Base-by-base conservation (phyloP, 768 basidiomycete species). In the Pleurotus pulmonarius region DNA sequence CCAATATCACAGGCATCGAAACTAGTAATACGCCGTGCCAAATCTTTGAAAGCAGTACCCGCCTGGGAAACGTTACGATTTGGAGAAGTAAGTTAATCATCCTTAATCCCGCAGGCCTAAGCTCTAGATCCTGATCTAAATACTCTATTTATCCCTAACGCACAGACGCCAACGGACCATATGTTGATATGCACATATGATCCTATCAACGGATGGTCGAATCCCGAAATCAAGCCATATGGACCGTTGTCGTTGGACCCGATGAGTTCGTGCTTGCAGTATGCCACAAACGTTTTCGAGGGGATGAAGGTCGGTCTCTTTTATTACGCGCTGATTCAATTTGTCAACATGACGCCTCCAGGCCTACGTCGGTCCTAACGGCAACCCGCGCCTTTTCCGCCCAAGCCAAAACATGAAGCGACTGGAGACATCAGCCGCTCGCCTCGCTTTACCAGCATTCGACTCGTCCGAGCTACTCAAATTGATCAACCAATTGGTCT, bases 381-480 rank as follows among this genome's bases (percentile, higher is more conserved):
- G 92, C 1, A 80, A 82, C 49, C 78, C 85, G 1, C 77, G 88
- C 5, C 70, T 96, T 38, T 97, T 97, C 77, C 76, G 94, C 29
- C 93, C 94, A 0, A 78, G 90, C 26, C 72, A 81, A 68, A 96
- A 96, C 69, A 93, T 95, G 91, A 80, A 79, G 24, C 87, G 94
- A 24, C 79, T 98, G 70, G 75, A 79, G 45, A 75, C 78, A 34
- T 90, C 88, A 18, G 82, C 82, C 0, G 82, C 78, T 1, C 83
- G 93, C 47, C 76, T 92, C 46, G 88, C 89, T 0, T 73, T 92
- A 13, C 91, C 90, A 88, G 77, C 80, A 13, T 96, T 97, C 70
- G 75, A 92, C 64, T 79, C 82, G 3, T 76, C 84, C 37, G 84
- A 82, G 3, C 74, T 95, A 22, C 73, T 87, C 0, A 75, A 80